Base-by-base conservation (phyloP, 192 early-diverging fungal genomes). In the Mycoemilia scoparia region DNA sequence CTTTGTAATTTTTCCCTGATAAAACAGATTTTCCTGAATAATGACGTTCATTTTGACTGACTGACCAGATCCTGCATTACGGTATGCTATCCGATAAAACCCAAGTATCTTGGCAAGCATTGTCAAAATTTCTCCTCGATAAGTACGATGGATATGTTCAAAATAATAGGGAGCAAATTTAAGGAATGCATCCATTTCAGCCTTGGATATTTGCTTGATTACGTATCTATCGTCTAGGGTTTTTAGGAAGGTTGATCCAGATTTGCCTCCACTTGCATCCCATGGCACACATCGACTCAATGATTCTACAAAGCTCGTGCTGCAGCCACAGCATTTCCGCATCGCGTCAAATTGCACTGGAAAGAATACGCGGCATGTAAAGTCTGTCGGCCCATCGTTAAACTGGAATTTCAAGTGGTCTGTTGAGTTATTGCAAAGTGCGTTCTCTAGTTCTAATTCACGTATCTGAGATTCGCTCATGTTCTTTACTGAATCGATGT, bases 21-120 rank as follows among this genome's bases (percentile, higher is more conserved):
- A 92, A 42, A 88, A 95, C 22, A 96, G 50, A 36, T 96, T 96
- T 49, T 96, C 91, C 91, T 92, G 91, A 9, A 96, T 80, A 9
- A 92, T 51, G 5, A 92, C 71, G 53, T 87, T 84, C 74, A 96
- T 79, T 31, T 84, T 75, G 55, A 82, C 69, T 13, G 61, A 69
- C 38, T 80, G 76, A n/a, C 84, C 79, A 2, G 77, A 72, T 1
- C 71, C 60, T n/a, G 76, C 69, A 45, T 86, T 89, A 36, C 80
- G 88, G 51, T 72, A 87, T 0, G 82, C 77, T 3, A 96, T 79
- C 16, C 80, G 73, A 45, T 90, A 96, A 45, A 96, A 80, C 8
- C 89, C 89, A 64, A 84, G 82, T 27, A 89, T 82, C 43, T 88
- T 91, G 37, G 81, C 77, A 15, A 91, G 54, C 2, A 84, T 70